A percentile compares a stretch with the other conserved stretches of the same genome.
Evolutionary conservation across 2,329 filamentous ascomycete species (phyloP).

Genomic region (Beauveria sp.): DNA sequence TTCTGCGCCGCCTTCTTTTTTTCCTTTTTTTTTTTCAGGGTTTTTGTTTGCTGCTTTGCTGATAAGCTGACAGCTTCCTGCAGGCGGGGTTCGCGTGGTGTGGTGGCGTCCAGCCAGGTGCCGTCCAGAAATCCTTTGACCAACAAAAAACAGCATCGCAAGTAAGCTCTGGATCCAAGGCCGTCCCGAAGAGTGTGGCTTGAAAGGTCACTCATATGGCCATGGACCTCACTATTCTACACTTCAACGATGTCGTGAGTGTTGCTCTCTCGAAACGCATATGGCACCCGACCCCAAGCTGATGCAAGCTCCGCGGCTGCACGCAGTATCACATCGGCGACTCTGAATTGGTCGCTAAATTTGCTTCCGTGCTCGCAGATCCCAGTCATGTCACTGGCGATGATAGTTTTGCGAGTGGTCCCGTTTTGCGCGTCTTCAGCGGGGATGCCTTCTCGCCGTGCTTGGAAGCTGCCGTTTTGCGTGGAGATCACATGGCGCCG

Average conservation of each 20-base stretch:
- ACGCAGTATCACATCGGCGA: constrained; percentile 13
- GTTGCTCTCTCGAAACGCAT: neutral
- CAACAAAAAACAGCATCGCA: neutral
- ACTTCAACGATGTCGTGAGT: constrained; percentile 14
- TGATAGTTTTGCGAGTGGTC: neutral
- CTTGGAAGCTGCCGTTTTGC: constrained; percentile 13
- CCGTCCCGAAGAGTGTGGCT: too few species aligned
- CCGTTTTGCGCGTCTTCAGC: constrained; percentile 11
- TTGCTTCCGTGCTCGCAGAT: constrained; percentile 7
- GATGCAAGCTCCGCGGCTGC: neutral
- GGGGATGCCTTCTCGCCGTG: constrained; percentile 15
- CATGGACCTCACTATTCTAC: constrained; percentile 4
- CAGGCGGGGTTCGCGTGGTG: neutral
- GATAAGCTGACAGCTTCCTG: neutral
- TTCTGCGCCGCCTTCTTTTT: too few species aligned
- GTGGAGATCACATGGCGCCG: constrained; percentile 13
- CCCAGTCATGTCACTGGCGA: neutral
- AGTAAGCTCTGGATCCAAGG: neutral
- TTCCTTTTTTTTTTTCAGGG: too few species aligned
- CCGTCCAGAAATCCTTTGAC: neutral
- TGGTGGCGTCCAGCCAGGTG: too few species aligned
- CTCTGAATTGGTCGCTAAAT: constrained; percentile 6
- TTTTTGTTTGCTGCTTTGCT: neutral
- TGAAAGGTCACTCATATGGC: neutral
- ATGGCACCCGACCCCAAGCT: neutral